These are phyloP conservation scores for Petunia secreta DNA, from an alignment of 257 asterid genomes.

Conservation along the genomic window DNA sequence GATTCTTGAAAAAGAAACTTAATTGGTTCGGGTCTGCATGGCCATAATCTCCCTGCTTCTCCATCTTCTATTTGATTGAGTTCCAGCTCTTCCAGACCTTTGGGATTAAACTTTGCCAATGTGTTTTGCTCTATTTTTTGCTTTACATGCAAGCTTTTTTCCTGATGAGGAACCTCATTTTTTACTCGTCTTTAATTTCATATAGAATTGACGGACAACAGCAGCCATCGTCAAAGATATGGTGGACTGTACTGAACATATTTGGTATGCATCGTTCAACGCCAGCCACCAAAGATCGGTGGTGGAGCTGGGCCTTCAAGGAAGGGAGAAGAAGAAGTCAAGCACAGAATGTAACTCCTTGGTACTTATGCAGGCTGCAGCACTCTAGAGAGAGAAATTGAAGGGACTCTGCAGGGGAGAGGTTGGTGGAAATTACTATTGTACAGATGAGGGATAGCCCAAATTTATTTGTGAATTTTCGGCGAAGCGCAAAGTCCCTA, in stretches of 20 bases:
- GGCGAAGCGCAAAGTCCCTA: neutral
- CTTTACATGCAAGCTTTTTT: neutral
- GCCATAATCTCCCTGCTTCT: neutral
- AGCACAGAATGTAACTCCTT: neutral
- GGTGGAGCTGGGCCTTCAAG: conserved; percentile 3
- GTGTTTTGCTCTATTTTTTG: neutral
- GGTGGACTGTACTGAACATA: neutral
- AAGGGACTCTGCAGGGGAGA: neutral
- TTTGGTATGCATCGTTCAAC: conserved; percentile 8
- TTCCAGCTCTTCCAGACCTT: neutral
- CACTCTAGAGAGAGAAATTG: neutral
- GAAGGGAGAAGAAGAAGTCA: neutral
- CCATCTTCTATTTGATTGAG: conserved; percentile 15
- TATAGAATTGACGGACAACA: neutral
- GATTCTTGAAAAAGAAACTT: conserved; percentile 19
- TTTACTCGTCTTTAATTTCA: neutral
- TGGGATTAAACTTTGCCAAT: neutral
- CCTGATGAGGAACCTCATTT: neutral
- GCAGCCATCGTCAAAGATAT: neutral
- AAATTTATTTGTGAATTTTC: neutral
- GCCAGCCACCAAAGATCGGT: neutral
- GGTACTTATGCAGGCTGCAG: neutral
- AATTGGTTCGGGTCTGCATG: neutral
- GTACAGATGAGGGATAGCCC: neutral
- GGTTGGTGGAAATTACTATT: neutral